Conservation (phyloP, 2,329 filamentous ascomycete genomes). For the Fusarium keratoplasticum region DNA sequence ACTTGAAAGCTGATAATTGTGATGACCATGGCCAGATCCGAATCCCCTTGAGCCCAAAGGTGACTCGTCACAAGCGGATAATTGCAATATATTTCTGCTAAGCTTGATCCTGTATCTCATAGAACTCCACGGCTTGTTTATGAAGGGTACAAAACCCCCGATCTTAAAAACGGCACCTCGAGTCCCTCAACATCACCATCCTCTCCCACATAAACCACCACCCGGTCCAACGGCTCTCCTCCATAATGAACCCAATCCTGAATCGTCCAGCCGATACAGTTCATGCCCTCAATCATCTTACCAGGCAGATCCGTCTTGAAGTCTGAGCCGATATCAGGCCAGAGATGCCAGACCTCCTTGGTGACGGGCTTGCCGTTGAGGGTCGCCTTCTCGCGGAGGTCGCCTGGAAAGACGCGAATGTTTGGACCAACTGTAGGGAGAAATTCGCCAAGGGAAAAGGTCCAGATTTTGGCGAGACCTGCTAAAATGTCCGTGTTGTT, state of each 20-base stretch:
- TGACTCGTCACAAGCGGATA: too few species aligned
- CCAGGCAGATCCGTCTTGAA: slow-evolving; percentile 46
- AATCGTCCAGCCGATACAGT: slow-evolving; percentile 48
- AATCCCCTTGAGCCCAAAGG: too few species aligned
- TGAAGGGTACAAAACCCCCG: slow-evolving; percentile 36
- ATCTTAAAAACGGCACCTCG: slow-evolving; percentile 50
- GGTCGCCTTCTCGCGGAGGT: slow-evolving; percentile 18
- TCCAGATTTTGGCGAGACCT: slow-evolving; percentile 39
- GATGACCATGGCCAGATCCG: too few species aligned
- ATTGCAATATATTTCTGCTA: too few species aligned
- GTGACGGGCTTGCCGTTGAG: slow-evolving; percentile 22
- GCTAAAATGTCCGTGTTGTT: slow-evolving; percentile 37
- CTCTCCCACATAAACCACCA: slow-evolving; percentile 42
- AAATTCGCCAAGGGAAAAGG: slow-evolving; percentile 38
- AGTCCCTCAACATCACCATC: slow-evolving; percentile 43
- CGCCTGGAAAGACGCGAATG: slow-evolving; percentile 44
- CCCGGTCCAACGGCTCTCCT: slow-evolving; percentile 47
- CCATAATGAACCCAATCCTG: slow-evolving; percentile 52
- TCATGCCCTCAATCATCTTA: slow-evolving; percentile 25
- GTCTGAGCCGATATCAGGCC: slow-evolving; percentile 34
- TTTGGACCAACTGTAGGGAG: slow-evolving; percentile 26
- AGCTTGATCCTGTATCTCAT: too few species aligned
- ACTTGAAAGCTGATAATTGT: too few species aligned
- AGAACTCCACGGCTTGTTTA: background rate
- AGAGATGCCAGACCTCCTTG: slow-evolving; percentile 45